Conservation (phyloP, 2,329 filamentous ascomycete genomes). For the Coniochaeta prunicola region DNA sequence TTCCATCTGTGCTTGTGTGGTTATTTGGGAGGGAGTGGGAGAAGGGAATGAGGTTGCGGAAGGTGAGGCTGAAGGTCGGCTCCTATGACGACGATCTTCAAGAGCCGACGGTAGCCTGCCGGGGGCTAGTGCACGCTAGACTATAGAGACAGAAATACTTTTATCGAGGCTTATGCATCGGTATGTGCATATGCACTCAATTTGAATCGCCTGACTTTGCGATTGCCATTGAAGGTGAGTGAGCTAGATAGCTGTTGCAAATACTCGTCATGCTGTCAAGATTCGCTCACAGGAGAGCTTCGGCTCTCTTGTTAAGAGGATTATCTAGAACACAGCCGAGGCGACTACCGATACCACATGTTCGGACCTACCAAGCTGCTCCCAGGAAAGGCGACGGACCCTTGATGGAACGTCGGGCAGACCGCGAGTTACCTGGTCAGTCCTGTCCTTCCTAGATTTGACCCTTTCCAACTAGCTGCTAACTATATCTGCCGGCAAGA, state of each 20-base stretch:
- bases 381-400: slow-evolving; percentile 55
- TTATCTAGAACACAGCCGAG: slow-evolving; percentile 8
- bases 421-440: slow-evolving; percentile 60
- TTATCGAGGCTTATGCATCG: background rate
- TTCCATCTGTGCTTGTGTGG: background rate
- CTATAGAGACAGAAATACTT: background rate
- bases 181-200: too few species aligned
- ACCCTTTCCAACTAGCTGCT: background rate
- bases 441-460: slow-evolving; percentile 4
- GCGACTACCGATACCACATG: slow-evolving; percentile 15
- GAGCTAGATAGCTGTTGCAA: background rate
- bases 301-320: slow-evolving; percentile 14
- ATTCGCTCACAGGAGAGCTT: slow-evolving; percentile 22
- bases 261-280: slow-evolving; percentile 24
- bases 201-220: slow-evolving; percentile 2
- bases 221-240: background rate
- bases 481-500: slow-evolving; percentile 19
- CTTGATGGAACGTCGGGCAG: slow-evolving; percentile 56
- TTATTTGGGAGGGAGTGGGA: background rate
- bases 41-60: background rate
- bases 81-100: slow-evolving; percentile 5
- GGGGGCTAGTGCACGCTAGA: background rate
- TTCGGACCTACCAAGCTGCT: slow-evolving; percentile 45
- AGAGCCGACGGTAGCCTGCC: background rate
- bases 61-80: slow-evolving; percentile 4